Percentiles rank a stretch among this genome's conserved stretches.
phyloP scores from a whole-genome alignment of 768 basidiomycete species.

The Trametes villosa region DNA sequence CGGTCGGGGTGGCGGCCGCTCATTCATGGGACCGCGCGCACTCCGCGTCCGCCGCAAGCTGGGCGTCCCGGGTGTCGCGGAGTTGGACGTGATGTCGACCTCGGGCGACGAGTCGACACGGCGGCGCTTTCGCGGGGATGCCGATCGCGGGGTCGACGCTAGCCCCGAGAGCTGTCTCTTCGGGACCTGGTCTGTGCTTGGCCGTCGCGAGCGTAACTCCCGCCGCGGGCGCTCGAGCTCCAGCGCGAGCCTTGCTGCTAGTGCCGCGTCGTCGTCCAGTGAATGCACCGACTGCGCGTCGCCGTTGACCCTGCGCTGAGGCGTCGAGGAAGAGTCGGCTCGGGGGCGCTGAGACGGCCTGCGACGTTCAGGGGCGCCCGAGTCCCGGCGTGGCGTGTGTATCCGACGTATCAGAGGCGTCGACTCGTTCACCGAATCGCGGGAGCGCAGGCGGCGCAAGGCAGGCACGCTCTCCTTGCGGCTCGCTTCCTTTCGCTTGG shows the following conservation, averaged over 20 bases:
- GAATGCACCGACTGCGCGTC: neutral
- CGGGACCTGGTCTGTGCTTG: constrained; percentile 30
- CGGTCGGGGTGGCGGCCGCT: constrained; percentile 4
- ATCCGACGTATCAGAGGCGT: constrained; percentile 15
- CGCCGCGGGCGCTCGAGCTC: constrained; percentile 33
- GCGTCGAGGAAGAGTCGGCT: constrained; percentile 1
- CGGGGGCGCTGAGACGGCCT: constrained; percentile 3
- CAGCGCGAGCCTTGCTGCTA: constrained; percentile 35
- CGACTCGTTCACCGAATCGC: constrained; percentile 15
- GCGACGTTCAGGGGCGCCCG: neutral
- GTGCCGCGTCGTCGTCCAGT: constrained; percentile 28
- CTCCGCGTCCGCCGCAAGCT: constrained; percentile 15
- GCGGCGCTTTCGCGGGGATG: constrained; percentile 34
- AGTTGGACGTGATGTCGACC: constrained; percentile 19
- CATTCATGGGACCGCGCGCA: constrained; percentile 5
- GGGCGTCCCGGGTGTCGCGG: constrained; percentile 10
- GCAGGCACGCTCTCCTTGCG: constrained; percentile 8
- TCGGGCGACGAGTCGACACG: constrained; percentile 35
- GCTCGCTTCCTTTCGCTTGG: constrained; percentile 11
- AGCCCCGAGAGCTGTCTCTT: constrained; percentile 13
- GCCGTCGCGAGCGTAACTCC: constrained; percentile 34
- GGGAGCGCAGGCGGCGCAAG: constrained; percentile 19
- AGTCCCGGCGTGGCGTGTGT: constrained; percentile 8
- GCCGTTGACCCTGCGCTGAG: neutral
- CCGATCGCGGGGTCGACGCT: constrained; percentile 17